Base-by-base conservation (phyloP, 129 eudicot species). In the Arctium minus region DNA sequence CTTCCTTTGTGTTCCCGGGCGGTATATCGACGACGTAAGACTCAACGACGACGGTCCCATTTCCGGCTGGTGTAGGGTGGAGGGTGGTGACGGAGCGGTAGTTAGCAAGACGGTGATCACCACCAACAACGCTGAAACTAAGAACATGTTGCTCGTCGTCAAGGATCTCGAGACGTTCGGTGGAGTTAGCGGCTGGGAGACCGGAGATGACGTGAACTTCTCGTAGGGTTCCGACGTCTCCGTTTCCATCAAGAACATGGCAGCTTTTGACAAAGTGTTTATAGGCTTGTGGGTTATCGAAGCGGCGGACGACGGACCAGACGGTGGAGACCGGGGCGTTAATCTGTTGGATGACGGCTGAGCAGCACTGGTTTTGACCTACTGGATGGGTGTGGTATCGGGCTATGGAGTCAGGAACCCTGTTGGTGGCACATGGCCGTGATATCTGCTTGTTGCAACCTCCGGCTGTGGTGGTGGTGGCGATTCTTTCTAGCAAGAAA, bases 231-330 rank as follows among this genome's bases (percentile, higher is more conserved):
- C 98, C 98, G 27, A 92, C 97, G 79, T 87, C 83, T 30, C 94
- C 98, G 75, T 89, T 83, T 0, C 97, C 97, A 48, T 82, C 81
- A 8, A 94, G 68, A 53, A 94, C 90, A 84, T 92, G 88, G 82
- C 98, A 94, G 84, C 92, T 92, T 80, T 90, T 92, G 46, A 94
- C 92, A 64, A 94, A 94, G 81, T 94, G 93, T 36, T 94, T 94
- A 85, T 94, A 94, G 2, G 93, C 93, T 76, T 94, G 98, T 2
- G 98, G 98, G 87, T 88, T 90, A 82, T 92, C 97, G 87, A 94
- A 94, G 70, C 98, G 93, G 56, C 98, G 97, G 75, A 94, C 88
- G 65, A 92, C 92, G 60, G 97, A 83, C 98, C 98, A 94, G 0
- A 92, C 97, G 81, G 92, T 71, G 84, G 90, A 67, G 79, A 90